A percentile compares a stretch with the other conserved stretches of the same genome.
Conservation (phyloP, 208 protist genomes). For the Acanthamoeba royreba region DNA sequence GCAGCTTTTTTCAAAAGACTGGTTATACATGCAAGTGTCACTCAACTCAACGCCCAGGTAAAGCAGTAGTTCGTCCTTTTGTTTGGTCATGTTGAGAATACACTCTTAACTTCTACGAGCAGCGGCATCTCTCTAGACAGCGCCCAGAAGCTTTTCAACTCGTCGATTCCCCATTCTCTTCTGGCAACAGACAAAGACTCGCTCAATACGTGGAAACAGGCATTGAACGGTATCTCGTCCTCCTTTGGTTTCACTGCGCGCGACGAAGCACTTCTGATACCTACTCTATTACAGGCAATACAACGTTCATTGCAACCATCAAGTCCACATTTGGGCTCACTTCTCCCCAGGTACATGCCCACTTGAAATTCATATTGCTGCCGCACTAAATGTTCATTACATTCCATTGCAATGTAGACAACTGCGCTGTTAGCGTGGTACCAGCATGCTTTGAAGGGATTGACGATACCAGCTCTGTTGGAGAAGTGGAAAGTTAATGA, state of each 20-base stretch:
- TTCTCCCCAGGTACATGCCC: not conserved
- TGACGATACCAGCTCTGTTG: not conserved
- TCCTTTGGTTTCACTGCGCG: not conserved
- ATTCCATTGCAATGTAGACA: not conserved
- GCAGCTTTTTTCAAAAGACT: not conserved
- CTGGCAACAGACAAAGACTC: not conserved
- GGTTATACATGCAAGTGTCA: not conserved
- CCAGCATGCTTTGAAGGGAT: not conserved
- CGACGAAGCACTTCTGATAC: not conserved
- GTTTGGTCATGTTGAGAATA: not conserved
- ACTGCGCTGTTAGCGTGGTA: not conserved
- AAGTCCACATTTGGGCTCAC: not conserved
- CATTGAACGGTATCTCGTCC: not conserved
- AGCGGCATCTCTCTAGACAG: not conserved
- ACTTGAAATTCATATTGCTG: not conserved
- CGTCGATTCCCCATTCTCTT: not conserved
- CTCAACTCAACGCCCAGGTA: conserved; percentile 19
- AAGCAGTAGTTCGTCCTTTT: too few species aligned
- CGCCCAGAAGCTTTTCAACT: not conserved
- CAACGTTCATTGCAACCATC: not conserved
- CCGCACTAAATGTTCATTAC: not conserved
- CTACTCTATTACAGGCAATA: not conserved
- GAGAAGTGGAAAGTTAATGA: not conserved
- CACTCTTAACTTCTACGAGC: not conserved
- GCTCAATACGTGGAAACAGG: not conserved